Evolutionary conservation across 2,329 filamentous ascomycete genomes (phyloP), one percentile per base, ranked within the genome.

Genomic region (Pseudogymnoascus sp.): DNA sequence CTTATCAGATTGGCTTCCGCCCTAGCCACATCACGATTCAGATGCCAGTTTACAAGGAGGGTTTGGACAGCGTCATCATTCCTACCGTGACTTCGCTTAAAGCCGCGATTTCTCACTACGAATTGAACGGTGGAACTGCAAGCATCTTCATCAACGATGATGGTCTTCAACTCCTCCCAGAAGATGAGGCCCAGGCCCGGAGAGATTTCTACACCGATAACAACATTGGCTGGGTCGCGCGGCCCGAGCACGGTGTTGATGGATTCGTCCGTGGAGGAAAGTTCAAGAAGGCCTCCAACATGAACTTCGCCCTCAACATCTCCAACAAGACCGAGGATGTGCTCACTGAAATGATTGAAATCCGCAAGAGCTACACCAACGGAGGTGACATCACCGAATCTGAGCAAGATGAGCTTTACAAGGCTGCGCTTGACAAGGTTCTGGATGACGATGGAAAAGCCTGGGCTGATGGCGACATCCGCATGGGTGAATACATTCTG

Each of bases 241-340:
- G 83, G 11, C 77, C 78, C 5, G 77, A 74, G 28, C 75, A 79
- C 28, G 78, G 78, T 61, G 75, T 77, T 23, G 72, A 78, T 43
- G 77, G 75, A 16, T 86, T 83, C 68, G 65, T 81, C 16, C 78
- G 84, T 40, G 78, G 77, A 40, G 86, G 86, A 62, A 88, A 88
- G 71, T 89, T 88, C 77, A 89, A 89, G 76, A 88, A 89, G 74
- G 86, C 86, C 1, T 89, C 86, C 28, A 90, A 90, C 76, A 90
- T 90, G 87, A 90, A 90, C 72, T 90, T 86, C 69, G 86, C 81
- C 2, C 77, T 90, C 63, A 81, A 81, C 67, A 75, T 88, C 60
- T 85, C 82, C 37, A 81, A 83, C 69, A 79, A 82, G 63, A 81
- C 88, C 2, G 88, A 90, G 71, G 81, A 83, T 9, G 82, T 82